These are phyloP conservation scores for Neostapfia colusana DNA, from an alignment of 176 grass and related monocot species.

Conservation along the genomic window DNA sequence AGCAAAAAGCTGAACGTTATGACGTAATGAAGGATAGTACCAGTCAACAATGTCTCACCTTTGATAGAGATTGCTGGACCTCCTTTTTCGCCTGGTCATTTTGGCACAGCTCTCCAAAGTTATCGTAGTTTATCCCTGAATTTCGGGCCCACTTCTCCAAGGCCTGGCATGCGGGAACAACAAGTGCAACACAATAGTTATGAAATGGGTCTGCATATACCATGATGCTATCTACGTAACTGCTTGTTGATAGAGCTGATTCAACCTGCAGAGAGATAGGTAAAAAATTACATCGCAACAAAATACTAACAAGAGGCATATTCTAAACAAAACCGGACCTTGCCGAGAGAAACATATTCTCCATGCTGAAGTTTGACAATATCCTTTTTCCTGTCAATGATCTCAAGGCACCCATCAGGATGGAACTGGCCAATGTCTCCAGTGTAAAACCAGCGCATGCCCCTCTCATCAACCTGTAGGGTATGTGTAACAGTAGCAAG, in stretches of 20 bases:
- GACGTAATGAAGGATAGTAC: not conserved
- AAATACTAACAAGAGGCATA: not conserved
- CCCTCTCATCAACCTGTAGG: slow-evolving; percentile 66
- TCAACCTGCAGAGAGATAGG: slow-evolving; percentile 54
- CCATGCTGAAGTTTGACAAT: slow-evolving; percentile 96
- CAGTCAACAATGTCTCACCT: slow-evolving; percentile 45
- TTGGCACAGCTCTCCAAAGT: slow-evolving; percentile 61
- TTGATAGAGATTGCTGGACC: slow-evolving; percentile 69
- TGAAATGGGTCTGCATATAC: slow-evolving; percentile 80
- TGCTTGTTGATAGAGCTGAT: slow-evolving; percentile 64
- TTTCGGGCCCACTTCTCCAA: slow-evolving; percentile 70
- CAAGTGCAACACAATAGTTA: slow-evolving; percentile 75
- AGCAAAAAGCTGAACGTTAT: not conserved
- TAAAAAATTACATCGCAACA: slow-evolving; percentile 12
- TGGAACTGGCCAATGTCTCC: slow-evolving; percentile 91
- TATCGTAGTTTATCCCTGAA: slow-evolving; percentile 9
- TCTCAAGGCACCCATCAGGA: slow-evolving; percentile 80
- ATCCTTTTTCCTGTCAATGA: slow-evolving; percentile 92
- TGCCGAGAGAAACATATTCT: slow-evolving; percentile 90
- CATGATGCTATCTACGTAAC: slow-evolving; percentile 83
- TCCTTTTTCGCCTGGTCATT: slow-evolving; percentile 61
- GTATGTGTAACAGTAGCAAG: not conserved
- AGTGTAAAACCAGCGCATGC: slow-evolving; percentile 82
- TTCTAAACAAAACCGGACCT: slow-evolving; percentile 47
- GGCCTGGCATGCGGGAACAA: slow-evolving; percentile 51